Percentiles rank a stretch among this genome's conserved stretches.
Conservation (phyloP, 352 stramenopile species). For the Pythium monospermum region DNA sequence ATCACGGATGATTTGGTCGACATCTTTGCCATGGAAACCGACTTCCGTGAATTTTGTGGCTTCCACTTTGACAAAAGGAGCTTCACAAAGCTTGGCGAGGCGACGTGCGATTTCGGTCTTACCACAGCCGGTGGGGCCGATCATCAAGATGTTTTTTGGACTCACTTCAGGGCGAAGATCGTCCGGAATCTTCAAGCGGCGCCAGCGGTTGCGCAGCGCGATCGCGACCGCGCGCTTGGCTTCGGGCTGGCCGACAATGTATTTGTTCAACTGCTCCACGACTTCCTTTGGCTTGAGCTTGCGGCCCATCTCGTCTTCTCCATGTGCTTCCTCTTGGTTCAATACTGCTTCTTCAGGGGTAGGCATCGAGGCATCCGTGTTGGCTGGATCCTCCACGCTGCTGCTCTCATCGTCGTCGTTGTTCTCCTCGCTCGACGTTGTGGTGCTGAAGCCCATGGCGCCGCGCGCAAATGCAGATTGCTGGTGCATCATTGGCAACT, state of each 20-base stretch:
- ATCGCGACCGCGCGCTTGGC: slow-evolving; percentile 98
- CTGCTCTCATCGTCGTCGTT: slow-evolving; percentile 4
- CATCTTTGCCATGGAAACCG: slow-evolving; percentile 98
- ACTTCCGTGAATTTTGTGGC: slow-evolving; percentile 99
- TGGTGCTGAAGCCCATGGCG: slow-evolving; percentile 28
- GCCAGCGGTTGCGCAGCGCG: slow-evolving; percentile 97
- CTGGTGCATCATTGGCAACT: slow-evolving; percentile 8
- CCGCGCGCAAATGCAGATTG: slow-evolving; percentile 16
- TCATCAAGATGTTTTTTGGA: slow-evolving; percentile 99
- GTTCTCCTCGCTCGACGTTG: slow-evolving; percentile 14
- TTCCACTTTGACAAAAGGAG: slow-evolving; percentile 98
- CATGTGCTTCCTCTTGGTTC: slow-evolving; percentile 26
- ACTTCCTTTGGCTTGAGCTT: slow-evolving; percentile 92
- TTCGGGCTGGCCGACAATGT: slow-evolving; percentile 97
- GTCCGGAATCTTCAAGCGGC: slow-evolving; percentile 92
- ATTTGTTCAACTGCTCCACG: slow-evolving; percentile 94
- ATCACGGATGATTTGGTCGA: slow-evolving; percentile 99
- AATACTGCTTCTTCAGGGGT: slow-evolving; percentile 15
- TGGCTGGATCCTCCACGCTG: too few relatives aligned
- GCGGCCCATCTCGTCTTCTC: slow-evolving; percentile 56
- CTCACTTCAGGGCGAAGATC: slow-evolving; percentile 90
- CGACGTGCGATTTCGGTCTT: slow-evolving; percentile 98
- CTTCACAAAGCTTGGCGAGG: slow-evolving; percentile 95
- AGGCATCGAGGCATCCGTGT: slow-evolving; percentile 4
- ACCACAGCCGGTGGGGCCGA: slow-evolving; percentile 97